Evolutionary conservation across 805 yeast species (phyloP).

Genomic region (Wickerhamomyces alni): DNA sequence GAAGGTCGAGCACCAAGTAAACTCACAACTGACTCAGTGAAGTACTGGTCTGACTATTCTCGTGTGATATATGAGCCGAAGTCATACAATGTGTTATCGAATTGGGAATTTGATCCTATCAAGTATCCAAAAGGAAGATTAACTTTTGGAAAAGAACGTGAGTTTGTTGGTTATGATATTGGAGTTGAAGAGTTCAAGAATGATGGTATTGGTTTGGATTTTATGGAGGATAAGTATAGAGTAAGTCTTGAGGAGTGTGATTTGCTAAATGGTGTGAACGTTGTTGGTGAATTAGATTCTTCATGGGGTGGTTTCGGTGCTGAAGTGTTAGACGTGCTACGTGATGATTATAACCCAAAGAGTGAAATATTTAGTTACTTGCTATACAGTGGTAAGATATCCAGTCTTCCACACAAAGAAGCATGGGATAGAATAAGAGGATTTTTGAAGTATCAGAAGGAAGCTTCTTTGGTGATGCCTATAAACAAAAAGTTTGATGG

Average conservation of each 20-base stretch:
- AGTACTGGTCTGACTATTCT: slow-evolving; percentile 78
- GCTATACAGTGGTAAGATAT: slow-evolving; percentile 24
- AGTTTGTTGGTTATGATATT: slow-evolving; percentile 41
- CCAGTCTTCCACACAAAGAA: slow-evolving; percentile 10
- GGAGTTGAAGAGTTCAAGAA: slow-evolving; percentile 59
- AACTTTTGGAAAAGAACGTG: slow-evolving; percentile 23
- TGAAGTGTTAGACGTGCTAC: slow-evolving; percentile 43
- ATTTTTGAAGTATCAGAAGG: slow-evolving; percentile 37
- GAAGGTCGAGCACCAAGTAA: slow-evolving; percentile 28
- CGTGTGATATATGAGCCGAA: slow-evolving; percentile 61
- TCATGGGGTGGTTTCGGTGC: slow-evolving; percentile 81
- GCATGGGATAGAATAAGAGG: slow-evolving; percentile 39
- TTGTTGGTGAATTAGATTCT: slow-evolving; percentile 64
- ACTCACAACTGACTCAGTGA: slow-evolving; percentile 37
- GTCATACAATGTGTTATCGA: slow-evolving; percentile 44
- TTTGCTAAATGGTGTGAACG: slow-evolving; percentile 60
- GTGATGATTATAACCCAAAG: slow-evolving; percentile 66
- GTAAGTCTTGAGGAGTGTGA: slow-evolving; percentile 71
- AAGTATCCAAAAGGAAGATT: slow-evolving; percentile 23
- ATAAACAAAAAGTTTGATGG: slow-evolving; percentile 26
- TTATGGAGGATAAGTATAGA: slow-evolving; percentile 55
- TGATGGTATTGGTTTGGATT: slow-evolving; percentile 36
- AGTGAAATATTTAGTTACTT: slow-evolving; percentile 43
- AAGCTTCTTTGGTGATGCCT: slow-evolving; percentile 54
- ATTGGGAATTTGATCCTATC: slow-evolving; percentile 52